A percentile compares a stretch with the other conserved stretches of the same genome.
Evolutionary conservation across 768 basidiomycete genomes (phyloP).

Genomic region (Lactarius pseudohatsudake): DNA sequence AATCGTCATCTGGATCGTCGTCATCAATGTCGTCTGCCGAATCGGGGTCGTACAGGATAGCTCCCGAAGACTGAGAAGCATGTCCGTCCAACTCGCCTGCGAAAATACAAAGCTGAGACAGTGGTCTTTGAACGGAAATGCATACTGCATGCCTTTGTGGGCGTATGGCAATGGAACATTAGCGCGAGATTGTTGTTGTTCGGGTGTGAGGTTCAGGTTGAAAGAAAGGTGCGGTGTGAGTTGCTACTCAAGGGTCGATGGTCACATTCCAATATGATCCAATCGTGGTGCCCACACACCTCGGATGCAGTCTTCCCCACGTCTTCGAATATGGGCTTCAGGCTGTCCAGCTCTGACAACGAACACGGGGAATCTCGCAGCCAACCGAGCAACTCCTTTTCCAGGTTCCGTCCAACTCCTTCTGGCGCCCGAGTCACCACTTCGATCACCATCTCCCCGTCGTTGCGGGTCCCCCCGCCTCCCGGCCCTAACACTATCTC

Average conservation of each 20-base stretch:
- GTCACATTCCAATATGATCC: conserved; percentile 11
- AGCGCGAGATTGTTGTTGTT: conserved; percentile 77
- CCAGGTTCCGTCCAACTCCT: conserved; percentile 53
- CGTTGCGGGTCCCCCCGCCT: conserved; percentile 48
- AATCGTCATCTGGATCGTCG: conserved; percentile 93
- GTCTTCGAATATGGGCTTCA: conserved; percentile 48
- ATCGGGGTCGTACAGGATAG: conserved; percentile 88
- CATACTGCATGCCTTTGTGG: conserved; percentile 63
- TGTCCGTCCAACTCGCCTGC: conserved; percentile 28
- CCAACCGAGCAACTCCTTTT: conserved; percentile 69
- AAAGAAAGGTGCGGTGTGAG: conserved; percentile 69
- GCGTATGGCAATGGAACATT: conserved; percentile 88
- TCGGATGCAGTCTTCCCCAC: conserved; percentile 33
- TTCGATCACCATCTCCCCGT: conserved; percentile 62
- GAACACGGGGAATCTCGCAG: conserved; percentile 42
- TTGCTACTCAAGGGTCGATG: conserved; percentile 29
- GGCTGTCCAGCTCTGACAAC: conserved; percentile 49
- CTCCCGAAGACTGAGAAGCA: conserved; percentile 36
- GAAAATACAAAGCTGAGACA: conserved; percentile 38
- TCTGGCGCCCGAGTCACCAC: conserved; percentile 49
- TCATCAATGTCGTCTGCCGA: conserved; percentile 94
- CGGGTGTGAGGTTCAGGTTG: conserved; percentile 80
- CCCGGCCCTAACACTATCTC: conserved; percentile 55
- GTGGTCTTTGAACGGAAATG: not conserved
- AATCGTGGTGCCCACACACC: conserved; percentile 18